Evolutionary conservation across 2,329 filamentous ascomycete genomes (phyloP).

Genomic region (Pseudocercospora eumusae): DNA sequence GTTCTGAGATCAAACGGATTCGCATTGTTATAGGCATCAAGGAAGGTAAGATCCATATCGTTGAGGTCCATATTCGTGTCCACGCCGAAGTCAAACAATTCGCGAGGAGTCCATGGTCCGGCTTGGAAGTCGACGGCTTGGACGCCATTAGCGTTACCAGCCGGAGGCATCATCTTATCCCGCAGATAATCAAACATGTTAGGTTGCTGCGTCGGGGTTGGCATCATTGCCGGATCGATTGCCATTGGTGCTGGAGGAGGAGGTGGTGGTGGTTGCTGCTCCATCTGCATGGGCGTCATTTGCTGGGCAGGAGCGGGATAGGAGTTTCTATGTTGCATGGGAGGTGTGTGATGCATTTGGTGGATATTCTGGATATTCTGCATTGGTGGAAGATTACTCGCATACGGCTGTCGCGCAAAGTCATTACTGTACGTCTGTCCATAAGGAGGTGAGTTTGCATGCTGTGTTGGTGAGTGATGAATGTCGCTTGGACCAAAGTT

Average conservation of each 20-base stretch:
- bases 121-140: constrained; percentile 37
- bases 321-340: constrained; percentile 29
- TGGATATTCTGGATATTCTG: constrained; percentile 16
- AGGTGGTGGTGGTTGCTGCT: constrained; percentile 23
- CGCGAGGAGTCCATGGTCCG: constrained; percentile 48
- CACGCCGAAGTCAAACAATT: constrained; percentile 49
- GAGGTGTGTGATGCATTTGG: constrained; percentile 31
- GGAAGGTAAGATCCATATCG: constrained; percentile 48
- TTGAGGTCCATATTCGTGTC: constrained; percentile 50
- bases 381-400: constrained; percentile 19
- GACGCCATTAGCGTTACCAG: constrained; percentile 26
- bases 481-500: constrained; percentile 29
- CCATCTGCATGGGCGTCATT: constrained; percentile 31
- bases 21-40: constrained; percentile 50
- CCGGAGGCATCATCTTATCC: constrained; percentile 38
- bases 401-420: constrained; percentile 29
- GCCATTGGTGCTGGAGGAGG: constrained; percentile 29
- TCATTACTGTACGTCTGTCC: neutral
- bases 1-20: constrained; percentile 45
- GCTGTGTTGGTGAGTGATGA: constrained; percentile 24
- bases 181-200: constrained; percentile 41
- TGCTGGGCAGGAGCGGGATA: constrained; percentile 21
- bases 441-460: constrained; percentile 23
- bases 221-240: constrained; percentile 36
- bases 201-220: constrained; percentile 30